Evolutionary conservation across 306 rosid species (phyloP).

Genomic region (apple (Malus domestica)): DNA sequence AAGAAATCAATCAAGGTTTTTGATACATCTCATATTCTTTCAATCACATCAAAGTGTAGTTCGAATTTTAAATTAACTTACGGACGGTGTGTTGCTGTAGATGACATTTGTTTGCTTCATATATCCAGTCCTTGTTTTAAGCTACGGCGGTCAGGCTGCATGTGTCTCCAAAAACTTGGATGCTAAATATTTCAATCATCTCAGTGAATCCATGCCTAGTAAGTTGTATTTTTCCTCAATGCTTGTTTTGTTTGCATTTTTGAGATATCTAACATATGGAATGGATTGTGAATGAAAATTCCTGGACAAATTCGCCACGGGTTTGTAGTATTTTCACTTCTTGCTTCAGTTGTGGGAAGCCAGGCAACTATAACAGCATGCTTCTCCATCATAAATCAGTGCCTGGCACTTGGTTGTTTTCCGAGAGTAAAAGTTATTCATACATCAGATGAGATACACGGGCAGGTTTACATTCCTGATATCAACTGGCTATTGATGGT

Average conservation of each 20-base stretch:
- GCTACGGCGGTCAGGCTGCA: slow-evolving; percentile 84
- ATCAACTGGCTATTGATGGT: slow-evolving; percentile 85
- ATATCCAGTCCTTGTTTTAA: slow-evolving; percentile 63
- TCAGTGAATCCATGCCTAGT: slow-evolving; percentile 61
- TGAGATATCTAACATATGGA: slow-evolving; percentile 13
- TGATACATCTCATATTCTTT: slow-evolving; percentile 1
- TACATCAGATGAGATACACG: slow-evolving; percentile 62
- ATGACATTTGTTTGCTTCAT: slow-evolving; percentile 65
- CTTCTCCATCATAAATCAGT: slow-evolving; percentile 79
- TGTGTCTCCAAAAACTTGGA: slow-evolving; percentile 52
- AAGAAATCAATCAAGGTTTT: slow-evolving; percentile 68
- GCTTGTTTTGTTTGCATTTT: background rate
- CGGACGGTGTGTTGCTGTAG: slow-evolving; percentile 34
- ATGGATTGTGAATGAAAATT: slow-evolving; percentile 2
- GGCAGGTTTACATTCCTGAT: slow-evolving; percentile 88
- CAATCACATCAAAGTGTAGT: background rate
- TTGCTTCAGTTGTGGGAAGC: slow-evolving; percentile 82
- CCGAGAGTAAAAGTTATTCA: slow-evolving; percentile 92
- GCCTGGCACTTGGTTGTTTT: slow-evolving; percentile 75
- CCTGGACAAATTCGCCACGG: slow-evolving; percentile 41
- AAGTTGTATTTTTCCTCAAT: slow-evolving; percentile 20
- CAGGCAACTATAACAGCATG: slow-evolving; percentile 86
- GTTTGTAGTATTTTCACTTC: slow-evolving; percentile 44
- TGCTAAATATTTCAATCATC: slow-evolving; percentile 39
- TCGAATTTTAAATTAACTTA: slow-evolving; percentile 9